Evolutionary conservation across 108 stramenopile species (phyloP).

Genomic region (Cyclostephanos tholiformis): DNA sequence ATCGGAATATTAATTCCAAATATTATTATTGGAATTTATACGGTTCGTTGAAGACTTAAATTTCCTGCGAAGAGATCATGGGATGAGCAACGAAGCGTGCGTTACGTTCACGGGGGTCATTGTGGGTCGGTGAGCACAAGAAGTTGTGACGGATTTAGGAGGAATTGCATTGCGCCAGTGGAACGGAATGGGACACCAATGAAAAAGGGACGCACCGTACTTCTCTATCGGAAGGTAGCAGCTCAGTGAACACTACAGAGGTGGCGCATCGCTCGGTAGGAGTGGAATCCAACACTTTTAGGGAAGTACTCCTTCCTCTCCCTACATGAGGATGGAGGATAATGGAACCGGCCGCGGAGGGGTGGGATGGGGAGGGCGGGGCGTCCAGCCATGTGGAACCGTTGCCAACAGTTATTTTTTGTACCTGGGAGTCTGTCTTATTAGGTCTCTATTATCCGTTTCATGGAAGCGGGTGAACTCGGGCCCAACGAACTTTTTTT

Average conservation of each 20-base stretch:
- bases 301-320: too few relatives aligned
- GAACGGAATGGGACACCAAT: neutral
- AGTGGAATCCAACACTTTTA: neutral
- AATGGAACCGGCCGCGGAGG: too few relatives aligned
- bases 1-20: neutral
- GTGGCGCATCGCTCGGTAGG: neutral
- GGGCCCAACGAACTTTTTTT: too few relatives aligned
- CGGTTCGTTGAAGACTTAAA: neutral
- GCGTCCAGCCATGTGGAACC: too few relatives aligned
- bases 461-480: too few relatives aligned
- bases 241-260: neutral
- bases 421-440: too few relatives aligned
- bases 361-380: too few relatives aligned
- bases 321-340: too few relatives aligned
- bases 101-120: neutral
- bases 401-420: too few relatives aligned
- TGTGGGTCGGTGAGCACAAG: neutral
- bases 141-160: neutral
- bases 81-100: neutral
- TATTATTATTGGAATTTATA: neutral
- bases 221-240: neutral
- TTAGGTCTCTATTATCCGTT: too few relatives aligned
- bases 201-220: neutral
- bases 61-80: neutral
- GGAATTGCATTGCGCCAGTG: neutral